Percentiles rank a stretch among this genome's conserved stretches.
Evolutionary conservation across 2,329 filamentous ascomycete species (phyloP).

Genomic region (Falciphora oryzae): DNA sequence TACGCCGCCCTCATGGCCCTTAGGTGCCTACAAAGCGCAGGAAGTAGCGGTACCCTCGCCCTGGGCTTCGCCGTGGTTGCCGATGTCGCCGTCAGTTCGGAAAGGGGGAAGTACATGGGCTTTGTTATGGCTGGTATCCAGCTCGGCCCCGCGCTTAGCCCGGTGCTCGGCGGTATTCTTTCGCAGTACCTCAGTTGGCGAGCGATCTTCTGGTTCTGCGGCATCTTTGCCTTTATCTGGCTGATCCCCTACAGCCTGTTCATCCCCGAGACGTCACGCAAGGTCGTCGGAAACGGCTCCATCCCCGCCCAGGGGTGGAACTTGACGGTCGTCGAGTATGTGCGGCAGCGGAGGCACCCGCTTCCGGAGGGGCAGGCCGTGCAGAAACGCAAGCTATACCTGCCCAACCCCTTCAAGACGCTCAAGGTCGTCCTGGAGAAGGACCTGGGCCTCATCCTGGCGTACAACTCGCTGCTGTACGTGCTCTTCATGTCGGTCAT

Average conservation of each 20-base stretch:
- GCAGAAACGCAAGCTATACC: conserved; percentile 36
- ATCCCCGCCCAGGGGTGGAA: conserved; percentile 53
- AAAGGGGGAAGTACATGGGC: conserved; percentile 69
- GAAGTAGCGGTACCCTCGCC: conserved; percentile 64
- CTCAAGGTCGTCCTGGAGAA: conserved; percentile 50
- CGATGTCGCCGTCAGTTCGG: conserved; percentile 62
- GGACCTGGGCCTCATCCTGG: conserved; percentile 48
- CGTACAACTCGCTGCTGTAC: conserved; percentile 49
- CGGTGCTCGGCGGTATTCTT: conserved; percentile 59
- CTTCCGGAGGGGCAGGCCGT: conserved; percentile 25
- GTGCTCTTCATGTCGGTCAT: conserved; percentile 49
- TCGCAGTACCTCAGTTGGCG: conserved; percentile 60
- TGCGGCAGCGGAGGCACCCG: conserved; percentile 30
- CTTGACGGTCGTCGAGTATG: conserved; percentile 46
- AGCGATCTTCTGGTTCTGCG: conserved; percentile 65
- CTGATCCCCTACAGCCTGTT: conserved; percentile 49
- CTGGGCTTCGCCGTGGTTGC: conserved; percentile 66
- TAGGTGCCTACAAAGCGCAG: conserved; percentile 56
- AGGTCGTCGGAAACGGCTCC: conserved; percentile 58
- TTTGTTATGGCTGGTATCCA: conserved; percentile 55
- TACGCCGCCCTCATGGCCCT: conserved; percentile 55
- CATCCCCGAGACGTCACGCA: conserved; percentile 54
- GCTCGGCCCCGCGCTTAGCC: conserved; percentile 48
- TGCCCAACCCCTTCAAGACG: conserved; percentile 53
- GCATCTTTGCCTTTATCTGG: conserved; percentile 46